phyloP scores from a whole-genome alignment of 352 stramenopile genomes.

The Phytophthora nicotianae region DNA sequence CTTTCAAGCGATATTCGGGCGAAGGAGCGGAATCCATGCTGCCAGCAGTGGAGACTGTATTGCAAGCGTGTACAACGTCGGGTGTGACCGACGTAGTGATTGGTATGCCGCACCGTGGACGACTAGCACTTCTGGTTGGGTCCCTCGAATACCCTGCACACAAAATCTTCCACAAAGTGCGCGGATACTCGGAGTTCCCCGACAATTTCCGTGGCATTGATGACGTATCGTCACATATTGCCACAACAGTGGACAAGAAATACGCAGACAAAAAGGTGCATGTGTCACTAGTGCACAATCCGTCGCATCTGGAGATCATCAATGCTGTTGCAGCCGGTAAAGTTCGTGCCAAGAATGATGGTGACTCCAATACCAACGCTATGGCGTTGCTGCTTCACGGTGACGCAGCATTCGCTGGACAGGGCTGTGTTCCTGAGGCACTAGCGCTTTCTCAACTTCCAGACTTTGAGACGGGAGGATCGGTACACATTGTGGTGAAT shows the following conservation, averaged over 20 bases:
- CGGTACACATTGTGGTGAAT: slow-evolving; percentile 89
- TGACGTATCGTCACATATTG: slow-evolving; percentile 89
- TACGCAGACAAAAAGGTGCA: slow-evolving; percentile 65
- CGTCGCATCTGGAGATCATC: slow-evolving; percentile 90
- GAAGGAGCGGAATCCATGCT: slow-evolving; percentile 87
- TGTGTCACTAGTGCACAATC: slow-evolving; percentile 88
- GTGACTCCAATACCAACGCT: slow-evolving; percentile 41
- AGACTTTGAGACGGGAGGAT: slow-evolving; percentile 75
- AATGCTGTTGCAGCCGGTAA: slow-evolving; percentile 87
- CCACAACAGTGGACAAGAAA: slow-evolving; percentile 71
- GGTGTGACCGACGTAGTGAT: slow-evolving; percentile 82
- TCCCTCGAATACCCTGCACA: slow-evolving; percentile 83
- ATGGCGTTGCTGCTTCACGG: slow-evolving; percentile 89
- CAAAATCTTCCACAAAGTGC: slow-evolving; percentile 88
- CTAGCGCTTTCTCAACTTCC: slow-evolving; percentile 80
- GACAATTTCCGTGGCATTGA: slow-evolving; percentile 65
- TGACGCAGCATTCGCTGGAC: slow-evolving; percentile 86
- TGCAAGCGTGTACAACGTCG: slow-evolving; percentile 53
- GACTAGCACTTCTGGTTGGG: slow-evolving; percentile 74
- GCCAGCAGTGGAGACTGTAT: slow-evolving; percentile 69
- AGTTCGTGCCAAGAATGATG: slow-evolving; percentile 82
- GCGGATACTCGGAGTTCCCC: slow-evolving; percentile 75
- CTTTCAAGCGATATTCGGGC: slow-evolving; percentile 88
- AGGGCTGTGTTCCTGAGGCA: slow-evolving; percentile 83
- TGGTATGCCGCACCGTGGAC: slow-evolving; percentile 86